These are phyloP conservation scores for Ogataea pini DNA, from an alignment of 805 yeast species.

Conservation along the genomic window DNA sequence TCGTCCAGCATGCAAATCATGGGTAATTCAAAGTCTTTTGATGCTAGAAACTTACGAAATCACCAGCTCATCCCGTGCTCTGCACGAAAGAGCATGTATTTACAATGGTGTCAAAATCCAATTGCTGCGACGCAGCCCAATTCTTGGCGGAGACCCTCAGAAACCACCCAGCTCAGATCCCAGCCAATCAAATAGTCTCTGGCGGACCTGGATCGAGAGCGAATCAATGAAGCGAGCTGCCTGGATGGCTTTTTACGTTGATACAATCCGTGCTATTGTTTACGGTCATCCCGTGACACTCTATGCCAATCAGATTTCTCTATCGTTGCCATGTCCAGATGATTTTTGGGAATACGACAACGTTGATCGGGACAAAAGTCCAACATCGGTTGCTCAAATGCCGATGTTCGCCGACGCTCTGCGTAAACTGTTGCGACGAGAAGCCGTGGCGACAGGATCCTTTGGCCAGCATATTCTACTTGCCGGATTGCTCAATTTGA, in stretches of 20 bases:
- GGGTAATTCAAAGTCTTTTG: constrained; percentile 51
- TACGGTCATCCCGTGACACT: constrained; percentile 65
- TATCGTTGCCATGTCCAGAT: constrained; percentile 60
- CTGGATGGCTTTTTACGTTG: constrained; percentile 73
- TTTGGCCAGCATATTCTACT: constrained; percentile 65
- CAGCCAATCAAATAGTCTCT: constrained; percentile 26
- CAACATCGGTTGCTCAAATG: constrained; percentile 19
- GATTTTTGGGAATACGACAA: constrained; percentile 45
- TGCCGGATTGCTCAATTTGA: constrained; percentile 60
- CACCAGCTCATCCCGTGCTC: constrained; percentile 41
- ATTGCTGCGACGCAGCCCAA: constrained; percentile 48
- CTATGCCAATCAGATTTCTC: constrained; percentile 52
- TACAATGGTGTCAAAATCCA: constrained; percentile 56
- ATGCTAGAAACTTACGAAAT: constrained; percentile 51
- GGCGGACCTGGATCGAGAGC: constrained; percentile 69
- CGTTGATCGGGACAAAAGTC: constrained; percentile 20
- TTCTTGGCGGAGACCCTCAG: constrained; percentile 44
- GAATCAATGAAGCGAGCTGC: constrained; percentile 75
- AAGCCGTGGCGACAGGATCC: constrained; percentile 42
- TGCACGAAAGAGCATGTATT: constrained; percentile 53
- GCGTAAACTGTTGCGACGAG: constrained; percentile 44
- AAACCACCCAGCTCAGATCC: constrained; percentile 33
- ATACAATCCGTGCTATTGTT: constrained; percentile 68
- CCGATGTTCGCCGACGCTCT: constrained; percentile 34
- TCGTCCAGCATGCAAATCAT: constrained; percentile 46